Percentiles rank a stretch among this genome's conserved stretches.
Conservation (phyloP, 176 grass and related monocot species). For the Thinopyrum elongatum region DNA sequence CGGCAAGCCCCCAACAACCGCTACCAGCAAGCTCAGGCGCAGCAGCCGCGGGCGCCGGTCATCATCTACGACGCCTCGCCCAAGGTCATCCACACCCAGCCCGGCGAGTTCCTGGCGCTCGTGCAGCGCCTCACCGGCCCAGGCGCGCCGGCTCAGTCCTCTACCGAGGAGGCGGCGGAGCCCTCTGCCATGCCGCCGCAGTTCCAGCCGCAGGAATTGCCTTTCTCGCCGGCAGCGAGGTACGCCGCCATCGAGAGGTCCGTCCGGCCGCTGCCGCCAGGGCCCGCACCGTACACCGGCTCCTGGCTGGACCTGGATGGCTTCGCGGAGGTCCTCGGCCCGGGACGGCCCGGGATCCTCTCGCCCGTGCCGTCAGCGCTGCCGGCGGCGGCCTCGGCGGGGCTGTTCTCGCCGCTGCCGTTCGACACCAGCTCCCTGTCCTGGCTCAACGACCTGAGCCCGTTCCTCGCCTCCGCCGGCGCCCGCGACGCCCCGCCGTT, state of each 20-base stretch:
- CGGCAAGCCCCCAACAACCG: neutral
- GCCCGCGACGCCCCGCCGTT: constrained; percentile 29
- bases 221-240: constrained; percentile 69
- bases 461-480: constrained; percentile 45
- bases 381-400: constrained; percentile 38
- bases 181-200: neutral
- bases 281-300: neutral
- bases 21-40: neutral
- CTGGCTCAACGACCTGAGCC: constrained; percentile 72
- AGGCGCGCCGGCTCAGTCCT: neutral
- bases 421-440: constrained; percentile 54
- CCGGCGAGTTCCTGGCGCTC: constrained; percentile 86
- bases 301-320: neutral
- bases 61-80: constrained; percentile 95
- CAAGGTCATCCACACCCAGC: constrained; percentile 81
- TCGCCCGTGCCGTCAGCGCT: constrained; percentile 65
- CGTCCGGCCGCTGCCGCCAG: constrained; percentile 39
- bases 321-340: constrained; percentile 8
- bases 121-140: constrained; percentile 89
- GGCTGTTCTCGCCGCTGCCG: constrained; percentile 68
- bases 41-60: constrained; percentile 33
- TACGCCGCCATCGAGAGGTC: constrained; percentile 73
- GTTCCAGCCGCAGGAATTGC: constrained; percentile 26
- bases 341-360: constrained; percentile 57
- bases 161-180: neutral